Evolutionary conservation across 2,329 filamentous ascomycete species (phyloP).

Genomic region (Pseudofabraea citricarpa): DNA sequence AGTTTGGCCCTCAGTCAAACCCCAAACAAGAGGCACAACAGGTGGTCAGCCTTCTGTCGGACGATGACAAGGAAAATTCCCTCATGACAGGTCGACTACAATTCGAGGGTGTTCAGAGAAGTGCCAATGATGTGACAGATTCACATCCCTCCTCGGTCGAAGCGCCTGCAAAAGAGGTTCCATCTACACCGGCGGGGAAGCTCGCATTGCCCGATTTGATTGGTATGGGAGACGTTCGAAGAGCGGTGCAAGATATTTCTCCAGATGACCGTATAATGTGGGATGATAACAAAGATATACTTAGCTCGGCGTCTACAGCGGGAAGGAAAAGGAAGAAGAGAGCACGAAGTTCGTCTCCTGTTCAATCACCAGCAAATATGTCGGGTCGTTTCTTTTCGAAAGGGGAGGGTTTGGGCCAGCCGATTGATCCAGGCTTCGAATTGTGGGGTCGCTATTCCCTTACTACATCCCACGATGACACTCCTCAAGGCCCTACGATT

Average conservation of each 20-base stretch:
- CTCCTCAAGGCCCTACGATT: constrained; percentile 32
- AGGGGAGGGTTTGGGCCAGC: constrained; percentile 48
- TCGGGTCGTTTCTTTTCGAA: constrained; percentile 28
- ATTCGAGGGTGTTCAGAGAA: not conserved
- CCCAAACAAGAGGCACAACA: constrained; percentile 16
- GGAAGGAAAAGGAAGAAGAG: constrained; percentile 51
- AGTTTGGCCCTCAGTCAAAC: constrained; percentile 37
- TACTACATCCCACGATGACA: constrained; percentile 28
- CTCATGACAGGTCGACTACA: not conserved
- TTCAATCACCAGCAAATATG: constrained; percentile 52
- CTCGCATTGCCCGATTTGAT: constrained; percentile 56
- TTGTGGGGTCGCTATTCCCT: constrained; percentile 73
- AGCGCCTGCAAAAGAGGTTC: constrained; percentile 22
- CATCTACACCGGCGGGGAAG: constrained; percentile 45
- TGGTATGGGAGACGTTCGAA: constrained; percentile 34
- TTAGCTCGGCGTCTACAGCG: constrained; percentile 40
- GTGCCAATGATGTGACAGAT: constrained; percentile 7
- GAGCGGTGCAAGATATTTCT: constrained; percentile 43
- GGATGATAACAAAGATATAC: constrained; percentile 44
- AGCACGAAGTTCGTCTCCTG: constrained; percentile 70
- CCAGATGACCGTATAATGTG: constrained; percentile 59
- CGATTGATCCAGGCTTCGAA: constrained; percentile 68
- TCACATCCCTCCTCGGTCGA: constrained; percentile 9
- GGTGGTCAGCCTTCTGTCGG: constrained; percentile 14
- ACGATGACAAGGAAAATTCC: constrained; percentile 24